Evolutionary conservation across 345 rosid genomes (phyloP).

Genomic region (Murraya paniculata): DNA sequence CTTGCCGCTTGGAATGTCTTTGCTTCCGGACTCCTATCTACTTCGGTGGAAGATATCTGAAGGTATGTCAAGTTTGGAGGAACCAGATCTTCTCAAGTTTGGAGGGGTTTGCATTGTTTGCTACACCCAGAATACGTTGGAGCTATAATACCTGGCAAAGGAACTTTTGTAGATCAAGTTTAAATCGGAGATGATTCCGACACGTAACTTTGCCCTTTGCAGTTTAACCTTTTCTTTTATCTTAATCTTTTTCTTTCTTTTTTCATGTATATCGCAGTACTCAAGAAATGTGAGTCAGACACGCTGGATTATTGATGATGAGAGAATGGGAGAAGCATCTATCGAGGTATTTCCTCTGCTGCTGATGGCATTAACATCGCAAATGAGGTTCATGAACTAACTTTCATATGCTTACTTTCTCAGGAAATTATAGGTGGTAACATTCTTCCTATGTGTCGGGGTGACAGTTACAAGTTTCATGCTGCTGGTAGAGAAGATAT

Average conservation of each 20-base stretch:
- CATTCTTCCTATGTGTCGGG: conserved; percentile 70
- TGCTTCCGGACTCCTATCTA: conserved; percentile 68
- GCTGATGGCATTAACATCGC: not conserved
- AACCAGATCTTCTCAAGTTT: not conserved
- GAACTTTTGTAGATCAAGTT: not conserved
- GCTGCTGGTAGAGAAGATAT: conserved; percentile 99
- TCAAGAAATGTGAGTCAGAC: conserved; percentile 96
- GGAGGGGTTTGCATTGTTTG: not conserved
- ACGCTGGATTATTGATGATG: conserved; percentile 94
- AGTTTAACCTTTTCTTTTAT: not conserved
- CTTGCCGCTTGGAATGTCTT: conserved; percentile 56
- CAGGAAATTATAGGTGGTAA: conserved; percentile 85
- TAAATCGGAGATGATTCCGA: too few species aligned
- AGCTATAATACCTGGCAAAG: not conserved
- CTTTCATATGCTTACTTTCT: not conserved
- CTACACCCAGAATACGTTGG: not conserved
- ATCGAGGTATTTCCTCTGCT: conserved; percentile 60
- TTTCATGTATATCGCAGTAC: conserved; percentile 42
- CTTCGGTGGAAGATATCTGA: conserved; percentile 88
- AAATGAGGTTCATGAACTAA: conserved; percentile 16
- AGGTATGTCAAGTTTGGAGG: conserved; percentile 41
- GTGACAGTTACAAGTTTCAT: conserved; percentile 89
- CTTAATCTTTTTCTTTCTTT: not conserved
- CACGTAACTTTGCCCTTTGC: conserved; percentile 3
- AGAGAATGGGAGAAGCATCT: conserved; percentile 95